Percentiles rank a stretch among this genome's conserved stretches.
Conservation (phyloP, 305 asterid species). For the Ruellia speciosa region DNA sequence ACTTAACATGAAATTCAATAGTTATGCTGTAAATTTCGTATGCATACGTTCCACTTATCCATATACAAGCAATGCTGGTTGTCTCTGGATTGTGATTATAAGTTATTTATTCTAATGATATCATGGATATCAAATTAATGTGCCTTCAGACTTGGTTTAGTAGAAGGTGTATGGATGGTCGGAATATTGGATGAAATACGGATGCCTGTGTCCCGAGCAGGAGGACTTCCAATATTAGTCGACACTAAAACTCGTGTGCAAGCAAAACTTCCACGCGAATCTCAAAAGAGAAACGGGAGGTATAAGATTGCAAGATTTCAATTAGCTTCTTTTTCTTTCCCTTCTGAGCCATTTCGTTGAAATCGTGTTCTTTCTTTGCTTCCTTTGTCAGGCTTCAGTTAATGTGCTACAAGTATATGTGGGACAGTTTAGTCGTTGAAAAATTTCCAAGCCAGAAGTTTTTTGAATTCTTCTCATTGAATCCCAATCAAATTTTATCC, state of each 20-base stretch:
- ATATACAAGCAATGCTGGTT: neutral
- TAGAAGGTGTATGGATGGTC: conserved; percentile 80
- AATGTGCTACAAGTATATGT: conserved; percentile 84
- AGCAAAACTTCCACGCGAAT: conserved; percentile 63
- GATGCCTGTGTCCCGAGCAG: conserved; percentile 42
- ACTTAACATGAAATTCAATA: too few species aligned
- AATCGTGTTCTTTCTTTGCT: neutral
- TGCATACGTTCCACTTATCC: neutral
- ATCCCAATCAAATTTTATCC: conserved; percentile 52
- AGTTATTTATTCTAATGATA: neutral
- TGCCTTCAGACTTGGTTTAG: conserved; percentile 59
- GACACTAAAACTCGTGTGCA: conserved; percentile 80
- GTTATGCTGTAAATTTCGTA: neutral
- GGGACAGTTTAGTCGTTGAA: conserved; percentile 68
- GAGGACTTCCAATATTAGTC: conserved; percentile 45
- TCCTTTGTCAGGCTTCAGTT: conserved; percentile 65
- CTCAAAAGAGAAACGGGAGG: conserved; percentile 90
- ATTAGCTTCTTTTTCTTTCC: conserved; percentile 2
- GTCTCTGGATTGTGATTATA: conserved; percentile 1
- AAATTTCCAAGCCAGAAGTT: conserved; percentile 54
- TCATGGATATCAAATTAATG: conserved; percentile 24
- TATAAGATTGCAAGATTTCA: conserved; percentile 21
- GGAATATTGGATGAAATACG: conserved; percentile 85
- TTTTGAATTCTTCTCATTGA: conserved; percentile 69
- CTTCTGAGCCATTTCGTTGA: conserved; percentile 18